phyloP scores from a whole-genome alignment of 2,329 filamentous ascomycete species.

The Sporothrix luriei region DNA sequence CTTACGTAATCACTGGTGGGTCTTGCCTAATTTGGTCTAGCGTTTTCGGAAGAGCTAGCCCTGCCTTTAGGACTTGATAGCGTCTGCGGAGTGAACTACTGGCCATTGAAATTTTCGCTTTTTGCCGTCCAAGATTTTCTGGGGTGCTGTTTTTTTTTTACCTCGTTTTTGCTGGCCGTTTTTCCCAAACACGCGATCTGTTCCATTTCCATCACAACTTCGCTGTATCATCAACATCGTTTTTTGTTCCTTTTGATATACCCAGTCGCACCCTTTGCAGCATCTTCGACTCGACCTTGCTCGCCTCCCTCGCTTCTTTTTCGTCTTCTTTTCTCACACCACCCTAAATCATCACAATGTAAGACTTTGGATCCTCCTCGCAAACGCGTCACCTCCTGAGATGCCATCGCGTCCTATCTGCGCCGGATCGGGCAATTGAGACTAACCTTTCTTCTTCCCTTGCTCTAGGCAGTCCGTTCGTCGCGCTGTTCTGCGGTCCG shows the following conservation, averaged over 20 bases:
- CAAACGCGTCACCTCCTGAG: background rate
- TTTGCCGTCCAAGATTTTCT: slow-evolving; percentile 18
- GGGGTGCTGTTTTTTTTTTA: slow-evolving; percentile 14
- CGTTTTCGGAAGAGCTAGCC: slow-evolving; percentile 4
- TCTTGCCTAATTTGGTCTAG: background rate
- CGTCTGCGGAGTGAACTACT: background rate
- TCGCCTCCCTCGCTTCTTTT: background rate
- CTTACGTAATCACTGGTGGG: slow-evolving; percentile 21
- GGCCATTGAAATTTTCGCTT: slow-evolving; percentile 24
- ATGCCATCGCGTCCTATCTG: background rate
- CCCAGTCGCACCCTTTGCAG: slow-evolving; percentile 9
- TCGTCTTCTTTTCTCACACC: background rate
- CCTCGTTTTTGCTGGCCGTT: background rate
- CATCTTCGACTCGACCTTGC: background rate
- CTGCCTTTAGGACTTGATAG: background rate
- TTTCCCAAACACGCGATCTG: slow-evolving; percentile 20
- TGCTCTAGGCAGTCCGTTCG: slow-evolving; percentile 43
- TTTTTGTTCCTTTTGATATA: background rate
- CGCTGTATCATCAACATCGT: background rate
- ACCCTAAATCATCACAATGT: slow-evolving; percentile 19
- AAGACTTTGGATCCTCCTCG: background rate
- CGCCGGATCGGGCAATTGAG: background rate
- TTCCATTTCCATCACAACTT: background rate
- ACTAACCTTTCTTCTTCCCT: background rate
- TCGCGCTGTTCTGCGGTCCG: slow-evolving; percentile 42